Conservation (phyloP, 2,329 filamentous ascomycete genomes). For the Diplodia seriata region DNA sequence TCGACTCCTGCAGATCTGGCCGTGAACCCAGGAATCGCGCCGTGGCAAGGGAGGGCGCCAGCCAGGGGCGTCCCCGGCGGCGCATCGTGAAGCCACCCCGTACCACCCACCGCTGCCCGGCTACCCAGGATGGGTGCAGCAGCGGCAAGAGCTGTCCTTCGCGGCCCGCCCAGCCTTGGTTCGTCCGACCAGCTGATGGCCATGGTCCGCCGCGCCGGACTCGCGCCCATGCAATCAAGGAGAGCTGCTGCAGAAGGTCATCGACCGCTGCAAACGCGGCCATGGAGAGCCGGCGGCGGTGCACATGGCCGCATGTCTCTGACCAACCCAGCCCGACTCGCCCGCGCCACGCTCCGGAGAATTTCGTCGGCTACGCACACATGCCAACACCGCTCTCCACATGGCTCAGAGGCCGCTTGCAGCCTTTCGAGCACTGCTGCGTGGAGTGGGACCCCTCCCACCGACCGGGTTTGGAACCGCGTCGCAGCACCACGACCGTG, state of each 20-base stretch:
- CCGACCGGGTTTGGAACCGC: slow-evolving; percentile 22
- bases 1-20: slow-evolving; percentile 2
- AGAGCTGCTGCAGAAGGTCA: slow-evolving; percentile 20
- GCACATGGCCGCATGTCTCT: slow-evolving; percentile 24
- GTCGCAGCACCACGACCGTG: slow-evolving; percentile 11
- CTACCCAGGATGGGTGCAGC: slow-evolving; percentile 16
- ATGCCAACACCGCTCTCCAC: slow-evolving; percentile 17
- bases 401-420: slow-evolving; percentile 24
- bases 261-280: background rate
- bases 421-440: slow-evolving; percentile 4
- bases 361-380: slow-evolving; percentile 19
- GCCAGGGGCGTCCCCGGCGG: slow-evolving; percentile 2
- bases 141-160: slow-evolving; percentile 4
- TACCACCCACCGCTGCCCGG: slow-evolving; percentile 19
- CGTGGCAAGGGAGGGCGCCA: slow-evolving; percentile 9
- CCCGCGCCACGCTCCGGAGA: slow-evolving; percentile 25
- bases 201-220: background rate
- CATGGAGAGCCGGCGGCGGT: slow-evolving; percentile 15
- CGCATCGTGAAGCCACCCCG: slow-evolving; percentile 9
- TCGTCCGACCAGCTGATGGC: slow-evolving; percentile 17
- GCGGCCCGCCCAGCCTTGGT: slow-evolving; percentile 9
- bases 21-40: slow-evolving; percentile 7
- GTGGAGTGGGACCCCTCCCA: slow-evolving; percentile 8
- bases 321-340: background rate
- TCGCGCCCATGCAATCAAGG: slow-evolving; percentile 9